phyloP scores from a whole-genome alignment of 805 yeast genomes.

The Suhomyces faveliae region DNA sequence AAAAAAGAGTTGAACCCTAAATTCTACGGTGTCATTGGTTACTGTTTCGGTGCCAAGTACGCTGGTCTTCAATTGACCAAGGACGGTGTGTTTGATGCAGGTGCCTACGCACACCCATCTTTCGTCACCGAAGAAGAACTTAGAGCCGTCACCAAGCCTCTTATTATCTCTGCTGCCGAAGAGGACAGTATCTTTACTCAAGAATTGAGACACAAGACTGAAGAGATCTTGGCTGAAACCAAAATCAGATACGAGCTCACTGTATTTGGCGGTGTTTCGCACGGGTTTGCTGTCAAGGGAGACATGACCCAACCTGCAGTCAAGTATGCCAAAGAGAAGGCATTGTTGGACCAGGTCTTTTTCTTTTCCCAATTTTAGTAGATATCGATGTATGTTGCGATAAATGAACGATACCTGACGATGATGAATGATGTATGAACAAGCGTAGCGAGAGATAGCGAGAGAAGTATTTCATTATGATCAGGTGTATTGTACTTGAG shows the following conservation, averaged over 20 bases:
- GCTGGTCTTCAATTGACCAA: slow-evolving; percentile 29
- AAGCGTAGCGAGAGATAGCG: no score
- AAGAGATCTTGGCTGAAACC: slow-evolving; percentile 50
- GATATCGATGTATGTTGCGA: background rate
- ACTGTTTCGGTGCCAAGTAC: slow-evolving; percentile 24
- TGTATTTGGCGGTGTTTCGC: slow-evolving; percentile 60
- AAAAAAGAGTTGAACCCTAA: slow-evolving; percentile 6
- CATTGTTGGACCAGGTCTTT: slow-evolving; percentile 45
- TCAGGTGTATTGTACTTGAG: no score
- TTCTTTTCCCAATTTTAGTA: slow-evolving; percentile 4
- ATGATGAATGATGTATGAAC: no score
- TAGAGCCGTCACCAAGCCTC: slow-evolving; percentile 54
- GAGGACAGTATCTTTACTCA: slow-evolving; percentile 59
- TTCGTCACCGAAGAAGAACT: slow-evolving; percentile 66
- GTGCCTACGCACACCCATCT: slow-evolving; percentile 85
- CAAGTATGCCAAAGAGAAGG: slow-evolving; percentile 66
- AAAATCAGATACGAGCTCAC: slow-evolving; percentile 59
- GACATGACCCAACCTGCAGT: slow-evolving; percentile 54
- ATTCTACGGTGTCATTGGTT: slow-evolving; percentile 18
- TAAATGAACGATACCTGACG: no score
- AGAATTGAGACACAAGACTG: slow-evolving; percentile 64
- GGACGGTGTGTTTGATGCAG: slow-evolving; percentile 49
- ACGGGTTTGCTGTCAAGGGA: slow-evolving; percentile 83
- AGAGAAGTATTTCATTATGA: no score
- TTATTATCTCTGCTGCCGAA: slow-evolving; percentile 75